Evolutionary conservation across 1,284 basidiomycete genomes (phyloP).

Genomic region (Coriolopsis trogii): DNA sequence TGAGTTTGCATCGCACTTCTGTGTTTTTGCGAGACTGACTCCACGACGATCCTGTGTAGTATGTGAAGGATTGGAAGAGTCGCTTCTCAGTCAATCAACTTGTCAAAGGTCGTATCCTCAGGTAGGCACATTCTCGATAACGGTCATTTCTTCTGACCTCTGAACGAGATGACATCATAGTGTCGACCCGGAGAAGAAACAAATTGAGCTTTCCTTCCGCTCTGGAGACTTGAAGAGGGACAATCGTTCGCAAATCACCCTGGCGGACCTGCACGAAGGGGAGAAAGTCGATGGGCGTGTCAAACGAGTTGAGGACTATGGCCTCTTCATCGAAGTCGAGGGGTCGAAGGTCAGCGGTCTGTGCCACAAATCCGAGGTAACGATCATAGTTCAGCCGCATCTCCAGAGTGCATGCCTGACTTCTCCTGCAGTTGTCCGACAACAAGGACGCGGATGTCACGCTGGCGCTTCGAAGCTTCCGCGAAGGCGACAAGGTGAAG

Average conservation of each 20-base stretch:
- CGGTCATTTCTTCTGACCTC: neutral
- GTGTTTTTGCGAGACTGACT: neutral
- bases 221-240: constrained; percentile 55
- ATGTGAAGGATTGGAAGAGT: constrained; percentile 93
- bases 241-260: constrained; percentile 42
- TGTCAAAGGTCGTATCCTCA: constrained; percentile 84
- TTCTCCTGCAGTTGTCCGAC: constrained; percentile 70
- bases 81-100: constrained; percentile 83
- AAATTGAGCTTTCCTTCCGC: constrained; percentile 89
- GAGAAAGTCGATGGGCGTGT: constrained; percentile 79
- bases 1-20: constrained; percentile 37
- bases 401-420: neutral
- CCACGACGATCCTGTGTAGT: constrained; percentile 60
- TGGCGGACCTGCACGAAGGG: constrained; percentile 69
- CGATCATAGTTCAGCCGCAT: constrained; percentile 22
- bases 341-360: constrained; percentile 85
- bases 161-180: too few relatives aligned
- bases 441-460: constrained; percentile 79
- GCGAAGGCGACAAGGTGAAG: constrained; percentile 86
- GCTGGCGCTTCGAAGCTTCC: constrained; percentile 82
- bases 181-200: constrained; percentile 67
- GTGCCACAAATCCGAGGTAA: constrained; percentile 91
- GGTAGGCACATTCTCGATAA: constrained; percentile 43
- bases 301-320: constrained; percentile 85
- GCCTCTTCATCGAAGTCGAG: constrained; percentile 89